These are phyloP conservation scores for Blastobotrys proliferans DNA, from an alignment of 1,139 yeast species.

Conservation along the genomic window DNA sequence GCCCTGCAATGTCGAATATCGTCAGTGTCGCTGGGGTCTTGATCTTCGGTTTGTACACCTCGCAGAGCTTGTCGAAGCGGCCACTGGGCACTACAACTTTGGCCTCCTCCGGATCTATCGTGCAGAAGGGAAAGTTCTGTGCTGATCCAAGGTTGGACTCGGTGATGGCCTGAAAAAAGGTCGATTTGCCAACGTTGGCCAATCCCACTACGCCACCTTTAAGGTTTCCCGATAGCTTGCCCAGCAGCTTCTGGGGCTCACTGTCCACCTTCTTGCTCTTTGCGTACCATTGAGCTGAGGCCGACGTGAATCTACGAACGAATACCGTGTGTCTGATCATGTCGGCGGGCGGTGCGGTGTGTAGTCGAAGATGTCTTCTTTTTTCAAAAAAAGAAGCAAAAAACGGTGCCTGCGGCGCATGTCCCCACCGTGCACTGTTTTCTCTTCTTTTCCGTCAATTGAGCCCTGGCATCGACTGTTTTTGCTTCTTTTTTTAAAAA, in stretches of 20 bases:
- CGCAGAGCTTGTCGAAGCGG: conserved; percentile 68
- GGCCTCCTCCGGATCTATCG: conserved; percentile 97
- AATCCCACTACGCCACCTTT: conserved; percentile 89
- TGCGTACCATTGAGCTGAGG: not conserved
- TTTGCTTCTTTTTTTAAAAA: no score
- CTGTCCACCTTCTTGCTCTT: not conserved
- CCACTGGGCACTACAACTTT: conserved; percentile 88
- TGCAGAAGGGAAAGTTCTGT: conserved; percentile 95
- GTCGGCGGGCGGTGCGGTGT: no score
- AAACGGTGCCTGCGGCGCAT: no score
- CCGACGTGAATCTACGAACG: no score
- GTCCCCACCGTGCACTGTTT: no score
- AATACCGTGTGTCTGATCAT: no score
- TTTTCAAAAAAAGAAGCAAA: no score
- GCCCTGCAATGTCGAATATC: conserved; percentile 91
- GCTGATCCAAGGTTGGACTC: conserved; percentile 89
- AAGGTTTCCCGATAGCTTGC: conserved; percentile 50
- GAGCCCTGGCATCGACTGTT: no score
- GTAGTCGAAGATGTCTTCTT: no score
- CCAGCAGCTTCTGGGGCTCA: conserved; percentile 16
- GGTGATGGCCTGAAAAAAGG: conserved; percentile 62
- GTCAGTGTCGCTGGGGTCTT: conserved; percentile 82
- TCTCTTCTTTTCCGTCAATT: no score
- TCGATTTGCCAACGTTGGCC: conserved; percentile 88
- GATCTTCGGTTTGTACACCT: conserved; percentile 69